phyloP scores from a whole-genome alignment of 2,329 filamentous ascomycete genomes.

The Penicillium hordei region DNA sequence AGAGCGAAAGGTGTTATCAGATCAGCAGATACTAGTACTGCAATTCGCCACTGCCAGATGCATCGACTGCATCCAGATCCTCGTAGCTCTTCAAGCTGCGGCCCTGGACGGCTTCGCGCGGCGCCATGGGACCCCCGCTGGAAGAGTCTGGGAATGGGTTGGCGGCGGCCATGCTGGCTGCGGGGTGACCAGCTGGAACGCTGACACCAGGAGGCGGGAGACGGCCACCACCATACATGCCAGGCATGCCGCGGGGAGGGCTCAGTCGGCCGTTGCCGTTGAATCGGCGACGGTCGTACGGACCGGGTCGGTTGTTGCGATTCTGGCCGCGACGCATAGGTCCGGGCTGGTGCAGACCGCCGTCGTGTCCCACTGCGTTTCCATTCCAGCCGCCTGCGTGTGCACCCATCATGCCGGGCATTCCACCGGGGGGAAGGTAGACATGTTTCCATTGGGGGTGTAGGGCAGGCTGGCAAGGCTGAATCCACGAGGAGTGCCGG shows the following conservation, averaged over 20 bases:
- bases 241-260: slow-evolving; percentile 38
- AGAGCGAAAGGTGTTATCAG: not conserved
- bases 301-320: slow-evolving; percentile 64
- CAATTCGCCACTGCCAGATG: slow-evolving; percentile 74
- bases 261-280: slow-evolving; percentile 52
- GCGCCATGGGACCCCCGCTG: slow-evolving; percentile 75
- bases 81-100: slow-evolving; percentile 96
- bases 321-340: slow-evolving; percentile 68
- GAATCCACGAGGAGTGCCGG: slow-evolving; percentile 88
- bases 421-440: slow-evolving; percentile 33
- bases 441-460: not conserved
- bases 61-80: slow-evolving; percentile 83
- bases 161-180: slow-evolving; percentile 43
- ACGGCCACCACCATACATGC: slow-evolving; percentile 36
- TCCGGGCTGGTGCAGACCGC: slow-evolving; percentile 56
- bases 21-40: slow-evolving; percentile 66
- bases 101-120: slow-evolving; percentile 87
- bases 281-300: slow-evolving; percentile 65
- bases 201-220: slow-evolving; percentile 31
- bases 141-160: slow-evolving; percentile 48
- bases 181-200: slow-evolving; percentile 43
- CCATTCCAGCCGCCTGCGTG: slow-evolving; percentile 29
- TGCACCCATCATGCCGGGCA: slow-evolving; percentile 37
- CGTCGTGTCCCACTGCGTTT: slow-evolving; percentile 40
- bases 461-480: slow-evolving; percentile 74